Evolutionary conservation across 768 basidiomycete species (phyloP).

Genomic region (Neoboletus subvelutipes): DNA sequence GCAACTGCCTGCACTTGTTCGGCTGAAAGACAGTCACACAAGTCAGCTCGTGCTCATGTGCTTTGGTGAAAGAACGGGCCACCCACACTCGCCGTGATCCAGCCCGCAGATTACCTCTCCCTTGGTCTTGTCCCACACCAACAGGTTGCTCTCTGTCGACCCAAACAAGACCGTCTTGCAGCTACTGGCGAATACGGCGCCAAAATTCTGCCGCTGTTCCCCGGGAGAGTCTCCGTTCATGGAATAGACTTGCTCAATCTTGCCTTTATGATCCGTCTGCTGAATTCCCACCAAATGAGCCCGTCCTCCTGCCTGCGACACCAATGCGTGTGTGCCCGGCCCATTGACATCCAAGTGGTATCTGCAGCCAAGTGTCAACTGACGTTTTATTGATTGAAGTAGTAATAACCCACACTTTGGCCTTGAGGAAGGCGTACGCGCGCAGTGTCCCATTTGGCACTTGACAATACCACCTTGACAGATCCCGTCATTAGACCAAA

Average conservation of each 20-base stretch:
- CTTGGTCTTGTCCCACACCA: conserved; percentile 63
- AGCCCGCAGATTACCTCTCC: conserved; percentile 56
- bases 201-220: conserved; percentile 38
- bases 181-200: conserved; percentile 52
- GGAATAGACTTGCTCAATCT: conserved; percentile 53
- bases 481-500: conserved; percentile 11
- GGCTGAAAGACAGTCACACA: conserved; percentile 19
- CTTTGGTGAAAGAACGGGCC: neutral
- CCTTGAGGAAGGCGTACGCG: conserved; percentile 57
- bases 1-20: conserved; percentile 35
- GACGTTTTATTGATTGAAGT: neutral
- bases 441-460: conserved; percentile 65
- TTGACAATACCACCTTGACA: conserved; percentile 62
- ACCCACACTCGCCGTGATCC: conserved; percentile 59
- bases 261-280: conserved; percentile 48
- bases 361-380: conserved; percentile 35
- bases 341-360: conserved; percentile 54
- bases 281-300: conserved; percentile 53
- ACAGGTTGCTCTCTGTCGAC: conserved; percentile 48
- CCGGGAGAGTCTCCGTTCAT: conserved; percentile 34
- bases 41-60: conserved; percentile 9
- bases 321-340: conserved; percentile 49
- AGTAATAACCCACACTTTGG: conserved; percentile 49
- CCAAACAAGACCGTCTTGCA: conserved; percentile 61
- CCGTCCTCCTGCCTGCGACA: conserved; percentile 50